Evolutionary conservation across 139 green algal genomes (phyloP), one percentile per base, ranked within the genome.

Genomic region (Chlamydomonas asymmetrica): DNA sequence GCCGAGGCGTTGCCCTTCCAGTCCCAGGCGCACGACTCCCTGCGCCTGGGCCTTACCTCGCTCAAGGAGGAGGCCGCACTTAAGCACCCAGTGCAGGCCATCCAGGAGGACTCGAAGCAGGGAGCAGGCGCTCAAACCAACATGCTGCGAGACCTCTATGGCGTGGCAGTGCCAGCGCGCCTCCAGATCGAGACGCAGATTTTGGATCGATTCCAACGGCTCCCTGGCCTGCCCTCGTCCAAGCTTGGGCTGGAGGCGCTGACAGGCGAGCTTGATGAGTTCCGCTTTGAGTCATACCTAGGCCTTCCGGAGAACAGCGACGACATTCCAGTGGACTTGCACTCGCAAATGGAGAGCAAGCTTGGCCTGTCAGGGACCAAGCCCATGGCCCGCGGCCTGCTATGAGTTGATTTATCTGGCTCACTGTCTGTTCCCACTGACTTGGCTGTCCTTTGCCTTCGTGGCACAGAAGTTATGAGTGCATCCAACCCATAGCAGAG

Each of bases 161-260:
- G 92, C 38, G 57, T 78, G 4, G 91, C 88, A 5, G 76, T 95
- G 35, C 90, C 92, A 8, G 90, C 91, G 1, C 81, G 82, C 32
- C 75, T 92, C 63, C 69, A 87, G 38, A 94, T 97, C 31, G 92
- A 97, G 77, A 63, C 70, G 31, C 92, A 97, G 74, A 94, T 97
- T 20, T 78, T 97, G 20, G 48, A 35, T 40, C 75, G 75, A 38
- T 85, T 88, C 49, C 72, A 54, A 41, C 82, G 90, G 3, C 84
- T 96, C 31, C 90, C 91, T 1, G 91, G 88, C 16, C 64, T 93
- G 16, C 84, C 85, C 20, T 93, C 88, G 4, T 93, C 85, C 7
- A 76, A 82, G 60, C 82, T 97, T 23, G 92, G 88, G 2, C 74
- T 96, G 18, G 89, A 97, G 49, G 74, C 84, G 22, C 56, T 95